A percentile compares a stretch with the other conserved stretches of the same genome.
phyloP scores from a whole-genome alignment of 192 early-diverging fungal genomes.

The Coemansia sp. region DNA sequence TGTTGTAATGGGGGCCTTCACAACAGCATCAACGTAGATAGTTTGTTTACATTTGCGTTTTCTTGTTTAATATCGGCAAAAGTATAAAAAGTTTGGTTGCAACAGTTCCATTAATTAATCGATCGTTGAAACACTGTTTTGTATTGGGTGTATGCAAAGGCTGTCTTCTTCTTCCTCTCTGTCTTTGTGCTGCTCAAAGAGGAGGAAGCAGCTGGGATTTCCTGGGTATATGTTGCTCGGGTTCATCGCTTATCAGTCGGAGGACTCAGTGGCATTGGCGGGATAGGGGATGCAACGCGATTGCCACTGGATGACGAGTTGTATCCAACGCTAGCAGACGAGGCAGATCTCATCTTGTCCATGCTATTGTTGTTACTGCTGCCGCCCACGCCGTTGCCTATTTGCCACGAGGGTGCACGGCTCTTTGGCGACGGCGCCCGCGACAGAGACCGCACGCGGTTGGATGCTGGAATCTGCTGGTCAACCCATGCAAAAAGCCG shows the following conservation, averaged over 20 bases:
- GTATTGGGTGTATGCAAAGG: no score
- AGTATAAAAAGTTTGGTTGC: no score
- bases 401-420: slow-evolving; percentile 47
- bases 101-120: no score
- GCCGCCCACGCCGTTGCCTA: neutral
- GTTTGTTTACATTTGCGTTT: no score
- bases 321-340: slow-evolving; percentile 46
- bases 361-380: slow-evolving; percentile 5
- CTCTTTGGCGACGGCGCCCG: slow-evolving; percentile 44
- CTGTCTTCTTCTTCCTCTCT: no score
- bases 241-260: slow-evolving; percentile 3
- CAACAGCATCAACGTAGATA: no score
- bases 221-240: no score
- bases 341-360: slow-evolving; percentile 38
- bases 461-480: slow-evolving; percentile 46
- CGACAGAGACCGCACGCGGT: slow-evolving; percentile 32
- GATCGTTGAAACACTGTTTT: no score
- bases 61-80: no score
- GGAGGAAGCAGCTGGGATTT: no score
- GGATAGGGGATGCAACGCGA: slow-evolving; percentile 40
- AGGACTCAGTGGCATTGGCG: slow-evolving; percentile 35
- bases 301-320: slow-evolving; percentile 34
- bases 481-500: slow-evolving; percentile 56
- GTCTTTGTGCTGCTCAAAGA: no score
- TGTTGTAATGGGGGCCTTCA: neutral